These are phyloP conservation scores for Rubroboletus satanas DNA, from an alignment of 768 basidiomycete species.

Conservation along the genomic window DNA sequence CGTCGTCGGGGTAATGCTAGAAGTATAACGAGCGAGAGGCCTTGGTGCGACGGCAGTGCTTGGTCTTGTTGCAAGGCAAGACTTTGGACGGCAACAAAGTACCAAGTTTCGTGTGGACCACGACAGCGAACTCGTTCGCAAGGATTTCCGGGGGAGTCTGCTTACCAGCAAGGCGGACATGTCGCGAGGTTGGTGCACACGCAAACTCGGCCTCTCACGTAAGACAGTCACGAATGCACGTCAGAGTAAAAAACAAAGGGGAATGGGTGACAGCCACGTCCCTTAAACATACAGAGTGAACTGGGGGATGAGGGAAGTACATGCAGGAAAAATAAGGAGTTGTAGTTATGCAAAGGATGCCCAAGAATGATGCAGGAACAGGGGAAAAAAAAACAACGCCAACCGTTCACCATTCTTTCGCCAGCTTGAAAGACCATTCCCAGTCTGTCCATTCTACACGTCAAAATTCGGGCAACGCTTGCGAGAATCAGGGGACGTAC, in stretches of 20 bases:
- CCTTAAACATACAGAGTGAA: constrained; percentile 20
- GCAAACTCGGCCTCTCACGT: not conserved
- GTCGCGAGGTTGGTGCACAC: not conserved
- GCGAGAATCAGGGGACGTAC: constrained; percentile 40
- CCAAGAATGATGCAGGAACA: constrained; percentile 23
- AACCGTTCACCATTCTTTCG: constrained; percentile 76
- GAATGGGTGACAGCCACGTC: constrained; percentile 9
- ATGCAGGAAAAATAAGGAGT: constrained; percentile 22
- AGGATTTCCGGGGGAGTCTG: not conserved
- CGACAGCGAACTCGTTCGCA: not conserved
- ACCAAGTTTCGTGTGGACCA: not conserved
- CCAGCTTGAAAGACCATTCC: constrained; percentile 84
- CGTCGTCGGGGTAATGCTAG: constrained; percentile 18
- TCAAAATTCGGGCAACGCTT: constrained; percentile 7
- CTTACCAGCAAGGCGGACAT: constrained; percentile 12
- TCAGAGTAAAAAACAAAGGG: not conserved
- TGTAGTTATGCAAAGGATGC: constrained; percentile 29
- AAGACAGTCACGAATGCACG: not conserved
- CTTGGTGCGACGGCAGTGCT: not conserved
- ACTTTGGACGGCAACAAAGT: not conserved
- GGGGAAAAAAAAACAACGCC: constrained; percentile 5
- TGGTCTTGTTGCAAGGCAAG: not conserved
- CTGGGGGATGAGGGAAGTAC: constrained; percentile 18
- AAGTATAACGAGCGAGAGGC: constrained; percentile 14
- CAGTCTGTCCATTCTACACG: constrained; percentile 21